Evolutionary conservation across 495 filamentous ascomycete species (phyloP).

Genomic region (Penicillium alfredii): DNA sequence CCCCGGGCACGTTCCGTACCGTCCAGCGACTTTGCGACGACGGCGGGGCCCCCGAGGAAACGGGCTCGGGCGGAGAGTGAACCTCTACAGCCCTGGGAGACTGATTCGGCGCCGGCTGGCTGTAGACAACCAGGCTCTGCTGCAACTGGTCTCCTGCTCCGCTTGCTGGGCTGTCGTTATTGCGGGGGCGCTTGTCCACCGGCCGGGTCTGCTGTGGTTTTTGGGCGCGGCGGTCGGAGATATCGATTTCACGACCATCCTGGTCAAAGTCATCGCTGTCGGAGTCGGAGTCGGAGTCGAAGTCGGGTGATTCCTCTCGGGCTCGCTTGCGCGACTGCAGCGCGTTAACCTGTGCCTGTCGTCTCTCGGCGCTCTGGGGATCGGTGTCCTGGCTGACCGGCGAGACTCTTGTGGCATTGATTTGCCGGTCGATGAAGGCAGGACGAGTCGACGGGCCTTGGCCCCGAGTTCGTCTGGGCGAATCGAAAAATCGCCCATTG

Average conservation of each 20-base stretch:
- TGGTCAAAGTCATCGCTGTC: conserved; percentile 11
- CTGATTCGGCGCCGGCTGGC: not conserved
- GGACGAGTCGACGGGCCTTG: conserved; percentile 2
- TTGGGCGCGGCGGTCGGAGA: conserved; percentile 15
- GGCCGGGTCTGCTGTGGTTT: conserved; percentile 11
- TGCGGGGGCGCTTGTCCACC: conserved; percentile 10
- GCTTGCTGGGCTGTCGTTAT: conserved; percentile 1
- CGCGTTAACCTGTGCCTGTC: conserved; percentile 2
- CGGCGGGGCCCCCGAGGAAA: too few species aligned
- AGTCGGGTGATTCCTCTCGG: conserved; percentile 4
- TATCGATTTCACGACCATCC: conserved; percentile 11
- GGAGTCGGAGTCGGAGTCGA: conserved; percentile 9
- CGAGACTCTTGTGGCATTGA: conserved; percentile 25
- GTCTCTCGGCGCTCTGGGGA: conserved; percentile 10
- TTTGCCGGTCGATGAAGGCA: conserved; percentile 34
- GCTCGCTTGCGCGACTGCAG: conserved; percentile 14
- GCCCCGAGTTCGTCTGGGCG: not conserved
- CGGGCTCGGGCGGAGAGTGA: not conserved
- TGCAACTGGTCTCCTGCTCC: not conserved
- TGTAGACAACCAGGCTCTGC: not conserved
- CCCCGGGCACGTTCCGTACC: not conserved
- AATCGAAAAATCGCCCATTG: conserved; percentile 8
- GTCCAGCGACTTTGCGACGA: too few species aligned
- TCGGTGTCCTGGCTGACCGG: conserved; percentile 20
- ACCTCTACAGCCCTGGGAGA: not conserved